phyloP scores from a whole-genome alignment of 2,329 filamentous ascomycete species.

The Claviceps lovelessii region DNA sequence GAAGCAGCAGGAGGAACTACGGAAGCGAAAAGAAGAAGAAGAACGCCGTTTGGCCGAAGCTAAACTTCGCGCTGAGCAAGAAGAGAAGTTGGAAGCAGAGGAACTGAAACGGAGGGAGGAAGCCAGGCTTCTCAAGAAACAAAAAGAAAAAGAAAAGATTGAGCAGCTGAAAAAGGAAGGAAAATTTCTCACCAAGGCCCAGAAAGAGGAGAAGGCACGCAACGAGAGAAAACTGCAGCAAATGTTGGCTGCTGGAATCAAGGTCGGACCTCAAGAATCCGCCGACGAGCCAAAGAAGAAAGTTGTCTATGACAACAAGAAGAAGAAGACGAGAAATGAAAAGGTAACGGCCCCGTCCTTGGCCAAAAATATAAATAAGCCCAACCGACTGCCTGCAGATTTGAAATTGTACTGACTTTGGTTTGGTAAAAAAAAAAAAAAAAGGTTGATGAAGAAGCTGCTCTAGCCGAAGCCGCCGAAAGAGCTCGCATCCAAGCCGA shows the following conservation, averaged over 20 bases:
- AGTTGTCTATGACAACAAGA: constrained; percentile 63
- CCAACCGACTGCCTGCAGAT: not conserved
- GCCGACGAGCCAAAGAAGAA: constrained; percentile 62
- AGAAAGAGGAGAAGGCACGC: constrained; percentile 66
- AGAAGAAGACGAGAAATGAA: constrained; percentile 50
- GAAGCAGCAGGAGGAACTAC: constrained; percentile 71
- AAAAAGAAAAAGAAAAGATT: constrained; percentile 72
- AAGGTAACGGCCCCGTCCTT: constrained; percentile 27
- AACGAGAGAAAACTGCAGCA: constrained; percentile 72
- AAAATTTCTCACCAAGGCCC: constrained; percentile 74
- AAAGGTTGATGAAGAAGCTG: constrained; percentile 60
- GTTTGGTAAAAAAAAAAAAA: constrained; percentile 15
- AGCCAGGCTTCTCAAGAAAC: constrained; percentile 63
- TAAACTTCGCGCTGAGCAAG: constrained; percentile 48
- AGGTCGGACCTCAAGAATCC: constrained; percentile 47
- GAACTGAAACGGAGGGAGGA: constrained; percentile 58
- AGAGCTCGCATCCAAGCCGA: constrained; percentile 56
- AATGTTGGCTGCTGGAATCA: constrained; percentile 66
- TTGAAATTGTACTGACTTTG: constrained; percentile 1
- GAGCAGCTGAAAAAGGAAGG: constrained; percentile 81
- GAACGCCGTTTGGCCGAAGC: constrained; percentile 47
- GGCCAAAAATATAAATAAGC: not conserved
- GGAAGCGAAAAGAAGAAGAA: constrained; percentile 51
- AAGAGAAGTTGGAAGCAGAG: constrained; percentile 50
- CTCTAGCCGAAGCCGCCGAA: constrained; percentile 63